Percentiles rank a stretch among this genome's conserved stretches.
Conservation (phyloP, 345 rosid genomes). For the Bretschneidera sinensis region DNA sequence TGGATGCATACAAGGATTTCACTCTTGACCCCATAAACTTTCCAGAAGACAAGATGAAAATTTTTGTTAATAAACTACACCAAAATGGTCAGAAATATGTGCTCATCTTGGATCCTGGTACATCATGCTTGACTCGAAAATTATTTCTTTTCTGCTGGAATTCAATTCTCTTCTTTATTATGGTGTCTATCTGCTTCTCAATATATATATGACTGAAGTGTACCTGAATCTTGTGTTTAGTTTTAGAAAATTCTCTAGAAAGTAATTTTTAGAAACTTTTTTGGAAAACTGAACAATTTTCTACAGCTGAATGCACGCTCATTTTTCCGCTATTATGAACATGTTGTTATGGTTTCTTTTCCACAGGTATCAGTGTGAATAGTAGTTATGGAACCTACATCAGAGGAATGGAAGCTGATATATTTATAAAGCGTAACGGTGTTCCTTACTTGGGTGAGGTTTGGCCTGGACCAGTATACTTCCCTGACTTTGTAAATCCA, state of each 20-base stretch:
- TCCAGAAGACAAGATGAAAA: constrained; percentile 42
- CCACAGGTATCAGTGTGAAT: constrained; percentile 54
- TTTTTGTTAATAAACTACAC: constrained; percentile 44
- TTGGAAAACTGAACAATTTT: no score
- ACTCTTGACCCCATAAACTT: constrained; percentile 66
- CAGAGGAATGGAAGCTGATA: constrained; percentile 62
- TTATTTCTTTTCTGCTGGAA: no score
- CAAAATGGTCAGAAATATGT: constrained; percentile 61
- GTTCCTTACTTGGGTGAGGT: constrained; percentile 56
- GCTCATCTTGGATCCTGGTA: constrained; percentile 71
- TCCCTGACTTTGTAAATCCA: constrained; percentile 66
- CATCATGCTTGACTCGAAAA: no score
- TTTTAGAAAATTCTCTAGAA: no score
- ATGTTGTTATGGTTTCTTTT: constrained; percentile 1
- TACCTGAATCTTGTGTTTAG: no score
- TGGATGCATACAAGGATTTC: constrained; percentile 67
- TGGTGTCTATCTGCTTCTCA: no score
- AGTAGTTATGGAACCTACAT: constrained; percentile 40
- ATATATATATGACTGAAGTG: no score
- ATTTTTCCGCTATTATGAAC: background rate
- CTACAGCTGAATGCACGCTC: no score
- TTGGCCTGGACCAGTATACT: constrained; percentile 71
- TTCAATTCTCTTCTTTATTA: background rate
- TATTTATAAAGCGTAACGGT: constrained; percentile 51
- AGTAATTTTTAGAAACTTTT: no score